These are phyloP conservation scores for Metrosideros polymorpha DNA, from an alignment of 441 rosid species.

Conservation along the genomic window DNA sequence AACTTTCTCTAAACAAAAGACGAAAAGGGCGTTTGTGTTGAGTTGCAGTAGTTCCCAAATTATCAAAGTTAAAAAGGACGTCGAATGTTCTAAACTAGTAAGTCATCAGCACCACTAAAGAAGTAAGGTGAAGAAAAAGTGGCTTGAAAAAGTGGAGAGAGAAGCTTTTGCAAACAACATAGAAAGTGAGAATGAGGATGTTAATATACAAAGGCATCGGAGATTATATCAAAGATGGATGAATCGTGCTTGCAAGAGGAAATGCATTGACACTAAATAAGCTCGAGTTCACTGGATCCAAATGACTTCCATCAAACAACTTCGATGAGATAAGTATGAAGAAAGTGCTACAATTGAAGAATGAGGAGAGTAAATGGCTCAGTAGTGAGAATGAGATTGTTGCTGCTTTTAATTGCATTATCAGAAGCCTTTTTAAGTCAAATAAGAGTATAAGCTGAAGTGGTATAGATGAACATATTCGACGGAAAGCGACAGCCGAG, in stretches of 20 bases:
- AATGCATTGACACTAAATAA: background rate
- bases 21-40: background rate
- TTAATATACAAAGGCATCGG: background rate
- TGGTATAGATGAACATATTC: background rate
- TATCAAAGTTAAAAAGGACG: background rate
- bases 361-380: background rate
- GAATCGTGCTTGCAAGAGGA: background rate
- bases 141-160: background rate
- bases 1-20: background rate
- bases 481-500: background rate
- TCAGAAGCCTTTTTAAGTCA: background rate
- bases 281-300: background rate
- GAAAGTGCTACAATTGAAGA: background rate
- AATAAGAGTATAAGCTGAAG: background rate
- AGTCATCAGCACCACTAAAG: background rate
- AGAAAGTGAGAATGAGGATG: background rate
- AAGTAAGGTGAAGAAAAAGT: background rate
- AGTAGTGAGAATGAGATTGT: background rate
- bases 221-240: background rate
- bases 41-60: background rate
- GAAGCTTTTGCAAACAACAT: background rate
- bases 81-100: background rate
- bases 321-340: background rate
- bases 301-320: background rate
- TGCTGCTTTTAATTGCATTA: background rate